phyloP scores from a whole-genome alignment of 257 asterid species.

The Coffea canephora region DNA sequence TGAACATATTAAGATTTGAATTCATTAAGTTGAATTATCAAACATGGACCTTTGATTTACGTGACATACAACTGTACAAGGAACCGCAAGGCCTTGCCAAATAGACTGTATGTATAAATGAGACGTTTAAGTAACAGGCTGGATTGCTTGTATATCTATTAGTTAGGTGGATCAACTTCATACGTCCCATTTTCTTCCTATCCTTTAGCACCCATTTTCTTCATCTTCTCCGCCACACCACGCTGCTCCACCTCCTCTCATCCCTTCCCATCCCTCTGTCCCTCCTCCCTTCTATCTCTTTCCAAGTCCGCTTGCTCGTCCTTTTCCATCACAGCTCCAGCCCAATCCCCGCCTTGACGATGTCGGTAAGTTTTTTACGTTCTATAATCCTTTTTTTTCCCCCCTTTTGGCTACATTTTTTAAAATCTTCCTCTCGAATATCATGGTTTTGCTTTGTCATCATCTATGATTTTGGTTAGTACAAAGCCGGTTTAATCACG shows the following conservation, averaged over 20 bases:
- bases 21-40: no score
- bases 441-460: background rate
- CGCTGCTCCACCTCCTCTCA: no score
- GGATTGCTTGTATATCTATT: background rate
- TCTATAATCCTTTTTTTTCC: background rate
- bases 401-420: slow-evolving; percentile 2
- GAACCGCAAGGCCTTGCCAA: background rate
- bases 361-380: slow-evolving; percentile 50
- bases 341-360: slow-evolving; percentile 39
- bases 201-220: slow-evolving; percentile 27
- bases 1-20: no score
- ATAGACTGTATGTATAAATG: background rate
- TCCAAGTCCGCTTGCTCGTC: background rate
- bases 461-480: background rate
- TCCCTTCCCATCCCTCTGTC: slow-evolving; percentile 21
- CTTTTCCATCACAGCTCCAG: slow-evolving; percentile 18
- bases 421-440: background rate
- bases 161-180: slow-evolving; percentile 20
- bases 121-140: background rate
- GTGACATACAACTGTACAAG: no score
- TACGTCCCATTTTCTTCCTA: background rate
- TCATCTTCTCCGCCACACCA: background rate
- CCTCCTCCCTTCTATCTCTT: slow-evolving; percentile 20
- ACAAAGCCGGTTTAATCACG: background rate
- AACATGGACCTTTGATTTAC: no score